phyloP scores from a whole-genome alignment of 352 stramenopile species.

The Pythium periplocum region DNA sequence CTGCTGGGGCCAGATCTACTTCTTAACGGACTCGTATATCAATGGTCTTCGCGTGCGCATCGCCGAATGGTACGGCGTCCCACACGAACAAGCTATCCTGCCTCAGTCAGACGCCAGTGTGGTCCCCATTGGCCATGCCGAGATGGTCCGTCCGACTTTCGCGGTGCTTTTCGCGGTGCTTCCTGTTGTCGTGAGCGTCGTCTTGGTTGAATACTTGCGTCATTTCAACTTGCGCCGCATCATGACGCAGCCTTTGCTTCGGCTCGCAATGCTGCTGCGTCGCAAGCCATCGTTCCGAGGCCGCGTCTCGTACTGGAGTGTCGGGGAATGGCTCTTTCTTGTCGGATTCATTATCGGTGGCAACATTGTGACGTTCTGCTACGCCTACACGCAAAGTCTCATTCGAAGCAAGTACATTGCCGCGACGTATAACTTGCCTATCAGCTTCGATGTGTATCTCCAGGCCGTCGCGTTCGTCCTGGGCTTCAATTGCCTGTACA shows the following conservation, averaged over 20 bases:
- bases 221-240: slow-evolving; percentile 19
- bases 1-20: no score
- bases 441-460: slow-evolving; percentile 15
- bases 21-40: no score
- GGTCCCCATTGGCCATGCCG: slow-evolving; percentile 5
- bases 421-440: not conserved
- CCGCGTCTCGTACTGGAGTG: slow-evolving; percentile 9
- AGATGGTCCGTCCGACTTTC: slow-evolving; percentile 22
- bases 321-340: slow-evolving; percentile 19
- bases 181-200: slow-evolving; percentile 7
- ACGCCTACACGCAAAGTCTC: no score
- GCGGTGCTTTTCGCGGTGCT: slow-evolving; percentile 14
- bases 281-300: slow-evolving; percentile 14
- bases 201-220: slow-evolving; percentile 3
- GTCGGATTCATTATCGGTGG: slow-evolving; percentile 17
- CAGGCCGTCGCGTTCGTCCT: slow-evolving; percentile 15
- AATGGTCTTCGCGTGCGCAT: no score
- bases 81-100: no score
- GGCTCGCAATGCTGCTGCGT: slow-evolving; percentile 12
- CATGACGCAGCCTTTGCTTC: slow-evolving; percentile 11
- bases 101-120: no score
- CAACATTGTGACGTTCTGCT: slow-evolving; percentile 5
- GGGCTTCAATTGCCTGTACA: slow-evolving; percentile 31
- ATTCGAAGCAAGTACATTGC: no score
- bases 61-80: no score